A percentile compares a stretch with the other conserved stretches of the same genome.
Evolutionary conservation across 768 basidiomycete species (phyloP).

Genomic region (Agrocybe chaxingu): DNA sequence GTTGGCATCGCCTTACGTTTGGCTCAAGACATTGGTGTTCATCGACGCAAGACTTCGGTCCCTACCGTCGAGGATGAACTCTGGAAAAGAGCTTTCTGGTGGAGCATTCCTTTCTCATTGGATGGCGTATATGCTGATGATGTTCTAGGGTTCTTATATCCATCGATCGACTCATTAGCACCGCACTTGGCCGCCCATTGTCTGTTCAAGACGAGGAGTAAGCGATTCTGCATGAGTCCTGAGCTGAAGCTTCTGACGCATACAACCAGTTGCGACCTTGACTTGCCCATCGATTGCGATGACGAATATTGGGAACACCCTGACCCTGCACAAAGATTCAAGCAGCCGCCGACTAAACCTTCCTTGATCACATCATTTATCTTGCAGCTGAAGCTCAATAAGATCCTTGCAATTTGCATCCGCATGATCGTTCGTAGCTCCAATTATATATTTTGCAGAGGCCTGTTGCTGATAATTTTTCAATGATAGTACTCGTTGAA

Average conservation of each 20-base stretch:
- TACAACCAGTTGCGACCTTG: slow-evolving; percentile 63
- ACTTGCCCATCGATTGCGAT: slow-evolving; percentile 60
- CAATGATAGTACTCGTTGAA: slow-evolving; percentile 71
- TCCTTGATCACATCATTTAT: slow-evolving; percentile 56
- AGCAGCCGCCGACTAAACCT: slow-evolving; percentile 65
- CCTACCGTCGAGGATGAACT: slow-evolving; percentile 62
- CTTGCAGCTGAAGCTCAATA: slow-evolving; percentile 52
- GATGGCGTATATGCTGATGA: background rate
- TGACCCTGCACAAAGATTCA: slow-evolving; percentile 58
- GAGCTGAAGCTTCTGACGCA: background rate
- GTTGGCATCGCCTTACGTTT: slow-evolving; percentile 71
- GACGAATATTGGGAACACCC: slow-evolving; percentile 75
- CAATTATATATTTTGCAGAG: background rate
- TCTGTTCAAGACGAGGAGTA: slow-evolving; percentile 81
- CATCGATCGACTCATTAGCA: slow-evolving; percentile 49
- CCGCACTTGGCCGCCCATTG: slow-evolving; percentile 69
- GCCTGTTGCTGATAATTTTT: background rate
- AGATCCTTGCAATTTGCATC: slow-evolving; percentile 61
- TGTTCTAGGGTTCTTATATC: slow-evolving; percentile 48
- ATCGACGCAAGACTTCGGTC: slow-evolving; percentile 38
- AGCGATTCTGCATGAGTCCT: slow-evolving; percentile 16
- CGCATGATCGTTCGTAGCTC: slow-evolving; percentile 55
- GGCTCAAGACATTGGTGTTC: slow-evolving; percentile 78
- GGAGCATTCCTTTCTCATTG: slow-evolving; percentile 4
- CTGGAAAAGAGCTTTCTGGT: slow-evolving; percentile 74